These are phyloP conservation scores for Calonectria leucothoes DNA, from an alignment of 2,329 filamentous ascomycete genomes.

Conservation along the genomic window DNA sequence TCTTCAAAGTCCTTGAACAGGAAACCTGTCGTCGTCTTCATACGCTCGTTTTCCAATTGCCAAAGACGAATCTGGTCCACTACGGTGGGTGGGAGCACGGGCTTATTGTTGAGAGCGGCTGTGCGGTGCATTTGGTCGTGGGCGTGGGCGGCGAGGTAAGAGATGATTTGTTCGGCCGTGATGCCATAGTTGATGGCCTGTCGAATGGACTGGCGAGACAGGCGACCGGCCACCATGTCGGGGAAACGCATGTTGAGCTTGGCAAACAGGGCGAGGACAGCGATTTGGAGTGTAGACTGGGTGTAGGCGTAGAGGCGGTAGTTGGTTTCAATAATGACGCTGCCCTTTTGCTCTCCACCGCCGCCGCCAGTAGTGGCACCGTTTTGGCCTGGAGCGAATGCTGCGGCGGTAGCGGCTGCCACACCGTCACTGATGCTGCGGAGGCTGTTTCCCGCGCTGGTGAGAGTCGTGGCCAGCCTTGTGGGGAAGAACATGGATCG, in stretches of 20 bases:
- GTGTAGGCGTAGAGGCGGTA: slow-evolving; percentile 98
- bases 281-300: slow-evolving; percentile 91
- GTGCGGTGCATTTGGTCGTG: slow-evolving; percentile 91
- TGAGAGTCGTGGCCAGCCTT: slow-evolving; percentile 92
- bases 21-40: slow-evolving; percentile 86
- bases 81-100: slow-evolving; percentile 91
- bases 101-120: slow-evolving; percentile 66
- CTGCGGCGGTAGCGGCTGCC: slow-evolving; percentile 70
- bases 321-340: slow-evolving; percentile 97
- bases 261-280: slow-evolving; percentile 90
- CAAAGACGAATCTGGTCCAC: slow-evolving; percentile 97
- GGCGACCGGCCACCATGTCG: slow-evolving; percentile 91
- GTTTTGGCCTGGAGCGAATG: slow-evolving; percentile 50
- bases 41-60: slow-evolving; percentile 97
- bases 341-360: slow-evolving; percentile 70
- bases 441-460: slow-evolving; percentile 81
- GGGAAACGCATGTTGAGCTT: slow-evolving; percentile 91
- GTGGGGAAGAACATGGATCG: slow-evolving; percentile 85
- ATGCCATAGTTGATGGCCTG: slow-evolving; percentile 91
- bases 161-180: slow-evolving; percentile 94
- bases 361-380: slow-evolving; percentile 47
- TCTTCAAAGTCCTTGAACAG: slow-evolving; percentile 89
- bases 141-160: slow-evolving; percentile 90
- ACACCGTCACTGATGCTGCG: slow-evolving; percentile 77
- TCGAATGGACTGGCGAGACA: slow-evolving; percentile 89